Conservation (phyloP, 2,329 filamentous ascomycete species). For the Didymella glomerata region DNA sequence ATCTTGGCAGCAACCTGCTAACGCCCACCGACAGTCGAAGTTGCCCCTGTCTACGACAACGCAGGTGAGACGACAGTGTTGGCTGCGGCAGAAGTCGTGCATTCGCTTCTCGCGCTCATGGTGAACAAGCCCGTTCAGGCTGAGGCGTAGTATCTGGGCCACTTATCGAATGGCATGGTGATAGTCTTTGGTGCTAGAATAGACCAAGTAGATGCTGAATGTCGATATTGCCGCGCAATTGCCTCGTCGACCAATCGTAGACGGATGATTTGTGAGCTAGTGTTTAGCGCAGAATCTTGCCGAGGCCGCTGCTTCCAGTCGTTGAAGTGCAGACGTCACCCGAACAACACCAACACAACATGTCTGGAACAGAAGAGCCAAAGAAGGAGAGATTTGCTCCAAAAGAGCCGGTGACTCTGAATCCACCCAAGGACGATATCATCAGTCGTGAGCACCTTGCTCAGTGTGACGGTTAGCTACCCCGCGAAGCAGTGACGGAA, state of each 20-base stretch:
- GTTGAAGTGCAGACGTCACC: conserved; percentile 15
- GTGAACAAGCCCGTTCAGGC: conserved; percentile 52
- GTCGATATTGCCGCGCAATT: background rate
- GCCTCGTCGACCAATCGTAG: conserved; percentile 1
- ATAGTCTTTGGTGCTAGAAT: background rate
- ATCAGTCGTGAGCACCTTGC: conserved; percentile 83
- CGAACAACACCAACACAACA: conserved; percentile 24
- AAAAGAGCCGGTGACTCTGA: conserved; percentile 76
- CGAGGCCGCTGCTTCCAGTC: conserved; percentile 5
- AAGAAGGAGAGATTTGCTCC: conserved; percentile 73
- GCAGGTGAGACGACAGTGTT: conserved; percentile 66
- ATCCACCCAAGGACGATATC: conserved; percentile 85
- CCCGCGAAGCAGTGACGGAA: conserved; percentile 8
- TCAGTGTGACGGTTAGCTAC: conserved; percentile 78
- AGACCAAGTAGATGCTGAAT: background rate
- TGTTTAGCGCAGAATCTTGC: conserved; percentile 10
- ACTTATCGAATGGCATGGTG: background rate
- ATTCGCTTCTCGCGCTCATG: conserved; percentile 60
- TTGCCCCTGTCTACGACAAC: conserved; percentile 69
- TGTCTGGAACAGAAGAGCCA: conserved; percentile 46
- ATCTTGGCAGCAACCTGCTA: background rate
- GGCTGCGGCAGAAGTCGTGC: conserved; percentile 63
- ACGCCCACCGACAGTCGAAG: conserved; percentile 59
- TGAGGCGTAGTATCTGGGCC: background rate
- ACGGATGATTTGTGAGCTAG: background rate